phyloP scores from a whole-genome alignment of 345 rosid genomes.

The Hypericum androsaemum region DNA sequence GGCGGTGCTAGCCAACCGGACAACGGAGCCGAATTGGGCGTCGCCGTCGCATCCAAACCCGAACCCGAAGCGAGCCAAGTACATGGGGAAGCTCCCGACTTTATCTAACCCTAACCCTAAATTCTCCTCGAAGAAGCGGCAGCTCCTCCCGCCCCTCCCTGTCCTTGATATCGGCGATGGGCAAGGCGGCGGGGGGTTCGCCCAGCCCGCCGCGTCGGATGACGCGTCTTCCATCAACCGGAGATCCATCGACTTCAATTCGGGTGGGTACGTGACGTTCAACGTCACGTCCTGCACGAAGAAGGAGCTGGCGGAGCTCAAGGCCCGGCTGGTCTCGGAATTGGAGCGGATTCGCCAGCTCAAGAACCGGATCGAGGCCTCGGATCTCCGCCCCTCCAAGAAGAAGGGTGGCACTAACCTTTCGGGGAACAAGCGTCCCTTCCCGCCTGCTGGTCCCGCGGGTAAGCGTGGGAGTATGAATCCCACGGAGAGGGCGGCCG shows the following conservation, averaged over 20 bases:
- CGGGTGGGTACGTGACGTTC: constrained; percentile 17
- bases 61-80: background rate
- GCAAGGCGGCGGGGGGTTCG: constrained; percentile 9
- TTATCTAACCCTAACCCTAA: constrained; percentile 3
- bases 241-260: constrained; percentile 9
- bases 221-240: constrained; percentile 18
- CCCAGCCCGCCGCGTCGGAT: background rate
- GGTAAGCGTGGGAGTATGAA: constrained; percentile 11
- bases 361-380: constrained; percentile 19
- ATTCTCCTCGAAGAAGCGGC: constrained; percentile 16
- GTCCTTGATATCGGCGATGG: constrained; percentile 10
- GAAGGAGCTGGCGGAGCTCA: constrained; percentile 28
- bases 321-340: constrained; percentile 28
- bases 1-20: constrained; percentile 28
- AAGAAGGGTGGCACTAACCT: constrained; percentile 13
- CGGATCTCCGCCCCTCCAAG: background rate
- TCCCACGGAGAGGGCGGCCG: background rate
- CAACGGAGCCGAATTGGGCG: constrained; percentile 28
- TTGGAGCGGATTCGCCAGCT: constrained; percentile 32
- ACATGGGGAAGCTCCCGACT: background rate
- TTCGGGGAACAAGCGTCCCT: constrained; percentile 17
- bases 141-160: constrained; percentile 8
- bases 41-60: constrained; percentile 7
- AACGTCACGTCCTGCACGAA: constrained; percentile 19
- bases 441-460: constrained; percentile 7